phyloP scores from a whole-genome alignment of 257 asterid genomes.

The Penstemon newberryi region DNA sequence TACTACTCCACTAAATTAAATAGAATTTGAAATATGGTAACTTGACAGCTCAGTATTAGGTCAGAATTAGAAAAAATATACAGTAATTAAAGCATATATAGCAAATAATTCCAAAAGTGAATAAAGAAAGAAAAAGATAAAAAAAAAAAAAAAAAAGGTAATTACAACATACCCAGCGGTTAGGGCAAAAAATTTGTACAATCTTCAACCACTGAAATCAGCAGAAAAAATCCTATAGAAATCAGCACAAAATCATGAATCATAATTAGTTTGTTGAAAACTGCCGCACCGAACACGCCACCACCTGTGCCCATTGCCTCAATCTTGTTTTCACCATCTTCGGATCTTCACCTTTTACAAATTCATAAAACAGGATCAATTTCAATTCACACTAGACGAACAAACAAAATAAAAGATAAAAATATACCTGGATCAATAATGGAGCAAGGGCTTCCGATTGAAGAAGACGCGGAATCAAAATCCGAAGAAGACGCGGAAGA shows the following conservation, averaged over 20 bases:
- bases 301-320: constrained; percentile 84
- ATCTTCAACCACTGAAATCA: constrained; percentile 24
- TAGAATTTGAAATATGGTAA: too few species aligned
- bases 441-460: constrained; percentile 31
- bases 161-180: constrained; percentile 28
- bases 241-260: constrained; percentile 22
- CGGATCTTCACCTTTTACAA: constrained; percentile 50
- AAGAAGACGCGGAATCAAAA: constrained; percentile 32
- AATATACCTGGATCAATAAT: constrained; percentile 54
- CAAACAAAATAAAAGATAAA: background rate
- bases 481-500: constrained; percentile 50
- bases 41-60: too few species aligned
- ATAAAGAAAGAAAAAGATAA: background rate
- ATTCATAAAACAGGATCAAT: background rate
- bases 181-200: constrained; percentile 28
- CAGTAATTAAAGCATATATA: too few species aligned
- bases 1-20: too few species aligned
- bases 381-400: background rate
- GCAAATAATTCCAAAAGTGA: constrained; percentile 7
- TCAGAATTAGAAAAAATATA: too few species aligned
- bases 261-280: constrained; percentile 30
- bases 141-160: constrained; percentile 9
- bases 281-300: constrained; percentile 64
- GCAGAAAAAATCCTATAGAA: constrained; percentile 24
- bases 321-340: constrained; percentile 54